Conservation (phyloP, 306 rosid genomes). For the Echinosophora koreensis region DNA sequence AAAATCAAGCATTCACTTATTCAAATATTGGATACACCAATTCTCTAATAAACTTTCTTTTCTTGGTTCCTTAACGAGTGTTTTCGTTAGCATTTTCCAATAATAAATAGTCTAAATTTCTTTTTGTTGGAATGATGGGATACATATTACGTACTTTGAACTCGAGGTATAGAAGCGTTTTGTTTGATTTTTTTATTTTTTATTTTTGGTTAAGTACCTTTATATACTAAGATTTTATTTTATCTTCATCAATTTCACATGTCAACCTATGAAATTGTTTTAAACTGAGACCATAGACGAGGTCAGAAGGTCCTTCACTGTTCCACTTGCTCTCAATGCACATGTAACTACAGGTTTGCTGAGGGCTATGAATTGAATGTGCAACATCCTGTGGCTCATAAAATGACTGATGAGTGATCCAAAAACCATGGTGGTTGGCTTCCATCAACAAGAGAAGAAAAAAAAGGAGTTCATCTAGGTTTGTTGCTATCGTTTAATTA, state of each 20-base stretch:
- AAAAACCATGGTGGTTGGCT: constrained; percentile 78
- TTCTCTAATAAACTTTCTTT: too few species aligned
- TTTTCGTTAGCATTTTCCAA: too few species aligned
- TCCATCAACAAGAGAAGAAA: constrained; percentile 91
- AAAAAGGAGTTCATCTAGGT: constrained; percentile 97
- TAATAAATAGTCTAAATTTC: too few species aligned
- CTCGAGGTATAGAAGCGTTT: constrained; percentile 68
- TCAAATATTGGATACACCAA: too few species aligned
- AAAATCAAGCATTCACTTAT: too few species aligned
- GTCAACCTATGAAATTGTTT: constrained; percentile 16
- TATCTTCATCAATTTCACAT: constrained; percentile 36
- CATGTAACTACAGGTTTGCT: constrained; percentile 64
- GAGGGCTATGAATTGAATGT: constrained; percentile 79
- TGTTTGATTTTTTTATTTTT: neutral
- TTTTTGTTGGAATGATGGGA: too few species aligned
- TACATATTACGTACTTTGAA: too few species aligned
- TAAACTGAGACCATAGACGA: constrained; percentile 22
- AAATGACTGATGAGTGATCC: constrained; percentile 88
- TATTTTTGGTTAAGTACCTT: constrained; percentile 11
- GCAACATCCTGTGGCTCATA: constrained; percentile 81
- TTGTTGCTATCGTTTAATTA: constrained; percentile 41
- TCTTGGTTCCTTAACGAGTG: too few species aligned
- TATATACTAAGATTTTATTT: constrained; percentile 19
- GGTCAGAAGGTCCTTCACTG: constrained; percentile 13
- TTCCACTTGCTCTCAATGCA: constrained; percentile 49